Percentiles rank a stretch among this genome's conserved stretches.
These are phyloP conservation scores for Claviceps pusilla DNA, from an alignment of 2,329 filamentous ascomycete species.

Conservation along the genomic window DNA sequence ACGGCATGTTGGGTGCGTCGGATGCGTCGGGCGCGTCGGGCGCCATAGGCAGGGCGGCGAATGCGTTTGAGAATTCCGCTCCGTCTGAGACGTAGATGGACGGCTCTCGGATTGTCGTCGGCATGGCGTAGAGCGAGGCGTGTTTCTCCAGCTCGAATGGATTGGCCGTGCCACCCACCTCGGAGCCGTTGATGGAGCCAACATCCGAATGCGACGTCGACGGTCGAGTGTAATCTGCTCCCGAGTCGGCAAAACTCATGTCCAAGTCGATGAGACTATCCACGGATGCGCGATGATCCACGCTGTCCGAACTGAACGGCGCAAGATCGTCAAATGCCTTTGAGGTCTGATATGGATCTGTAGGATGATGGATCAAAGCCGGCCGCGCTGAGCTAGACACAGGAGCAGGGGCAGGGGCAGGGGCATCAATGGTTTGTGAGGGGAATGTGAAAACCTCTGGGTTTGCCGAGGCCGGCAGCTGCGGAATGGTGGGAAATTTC, in stretches of 20 bases:
- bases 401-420: constrained; percentile 7
- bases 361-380: constrained; percentile 33
- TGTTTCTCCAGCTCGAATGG: constrained; percentile 52
- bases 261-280: constrained; percentile 39
- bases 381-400: constrained; percentile 24
- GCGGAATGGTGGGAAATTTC: constrained; percentile 41
- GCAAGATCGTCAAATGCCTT: constrained; percentile 28
- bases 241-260: constrained; percentile 36
- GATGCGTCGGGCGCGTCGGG: constrained; percentile 3
- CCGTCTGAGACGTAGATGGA: constrained; percentile 49
- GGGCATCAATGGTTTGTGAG: constrained; percentile 24
- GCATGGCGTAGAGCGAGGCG: constrained; percentile 35
- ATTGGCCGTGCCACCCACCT: constrained; percentile 36
- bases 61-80: constrained; percentile 30
- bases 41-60: constrained; percentile 15
- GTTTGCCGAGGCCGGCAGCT: constrained; percentile 33
- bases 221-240: constrained; percentile 36
- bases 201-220: constrained; percentile 47
- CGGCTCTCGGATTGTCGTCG: constrained; percentile 32
- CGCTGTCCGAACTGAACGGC: constrained; percentile 17
- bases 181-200: constrained; percentile 39
- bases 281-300: constrained; percentile 27
- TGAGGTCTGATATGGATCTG: constrained; percentile 32
- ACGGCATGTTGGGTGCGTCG: constrained; percentile 1
- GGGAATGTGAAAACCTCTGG: constrained; percentile 38